Evolutionary conservation across 1,284 basidiomycete species (phyloP).

Genomic region (Rhodotorula glutinis): DNA sequence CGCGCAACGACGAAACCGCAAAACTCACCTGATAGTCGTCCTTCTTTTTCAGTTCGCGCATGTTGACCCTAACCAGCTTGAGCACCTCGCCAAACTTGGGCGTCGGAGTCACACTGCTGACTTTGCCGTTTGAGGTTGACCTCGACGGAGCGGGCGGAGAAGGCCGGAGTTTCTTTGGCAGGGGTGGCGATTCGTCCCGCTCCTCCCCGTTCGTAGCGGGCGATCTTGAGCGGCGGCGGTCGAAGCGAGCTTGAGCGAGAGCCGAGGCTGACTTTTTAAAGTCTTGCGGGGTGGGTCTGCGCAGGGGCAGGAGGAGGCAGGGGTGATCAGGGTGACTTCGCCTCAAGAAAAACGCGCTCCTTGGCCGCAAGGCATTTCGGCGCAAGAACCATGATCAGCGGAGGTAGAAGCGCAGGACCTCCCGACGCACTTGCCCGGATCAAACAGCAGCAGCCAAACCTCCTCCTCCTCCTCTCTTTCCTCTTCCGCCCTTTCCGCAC

Average conservation of each 20-base stretch:
- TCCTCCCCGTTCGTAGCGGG: neutral
- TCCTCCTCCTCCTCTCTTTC: conserved; percentile 6
- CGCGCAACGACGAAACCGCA: too few species aligned
- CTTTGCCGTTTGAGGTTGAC: too few species aligned
- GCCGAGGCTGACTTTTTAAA: conserved; percentile 6
- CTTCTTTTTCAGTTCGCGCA: conserved; percentile 36
- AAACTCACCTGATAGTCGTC: conserved; percentile 42
- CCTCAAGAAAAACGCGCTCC: too few species aligned
- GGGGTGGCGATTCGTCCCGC: neutral
- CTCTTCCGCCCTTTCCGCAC: neutral
- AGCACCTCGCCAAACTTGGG: conserved; percentile 31
- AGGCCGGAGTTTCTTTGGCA: neutral
- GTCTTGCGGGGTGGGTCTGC: conserved; percentile 7
- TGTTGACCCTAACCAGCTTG: conserved; percentile 39
- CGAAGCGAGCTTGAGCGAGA: neutral
- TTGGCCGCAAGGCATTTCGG: too few species aligned
- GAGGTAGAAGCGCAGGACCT: too few species aligned
- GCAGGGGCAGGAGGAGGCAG: too few species aligned
- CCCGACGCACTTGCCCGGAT: conserved; percentile 42
- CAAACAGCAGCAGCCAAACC: conserved; percentile 41
- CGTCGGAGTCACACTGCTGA: too few species aligned
- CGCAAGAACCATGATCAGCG: too few species aligned
- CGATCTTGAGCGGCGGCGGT: neutral
- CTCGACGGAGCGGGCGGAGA: too few species aligned
- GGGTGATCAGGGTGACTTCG: too few species aligned